Conservation (phyloP, 2,329 filamentous ascomycete genomes). For the Aphanoascus verrucosus region DNA sequence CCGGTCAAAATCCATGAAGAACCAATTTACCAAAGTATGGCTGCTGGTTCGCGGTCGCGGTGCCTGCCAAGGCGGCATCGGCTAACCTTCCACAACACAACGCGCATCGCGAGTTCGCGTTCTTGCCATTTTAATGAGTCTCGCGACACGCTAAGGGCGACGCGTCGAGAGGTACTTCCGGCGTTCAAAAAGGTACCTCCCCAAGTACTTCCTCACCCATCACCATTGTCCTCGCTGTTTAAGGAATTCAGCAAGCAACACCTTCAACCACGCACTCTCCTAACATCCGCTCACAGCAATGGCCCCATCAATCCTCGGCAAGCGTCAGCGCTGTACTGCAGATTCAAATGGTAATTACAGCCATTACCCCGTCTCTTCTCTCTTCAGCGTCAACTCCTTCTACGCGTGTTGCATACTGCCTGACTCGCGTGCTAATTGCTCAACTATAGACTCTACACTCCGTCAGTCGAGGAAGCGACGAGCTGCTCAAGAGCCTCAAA, state of each 20-base stretch:
- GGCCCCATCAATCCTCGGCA: constrained; percentile 27
- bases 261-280: constrained; percentile 19
- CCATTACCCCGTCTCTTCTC: constrained; percentile 2
- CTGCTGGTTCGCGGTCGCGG: neutral
- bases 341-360: constrained; percentile 32
- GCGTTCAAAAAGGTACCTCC: constrained; percentile 18
- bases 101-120: constrained; percentile 16
- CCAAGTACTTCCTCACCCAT: constrained; percentile 11
- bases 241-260: constrained; percentile 15
- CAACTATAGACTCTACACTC: constrained; percentile 22
- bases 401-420: constrained; percentile 8
- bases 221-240: constrained; percentile 20
- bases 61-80: constrained; percentile 13
- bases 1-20: neutral
- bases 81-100: constrained; percentile 13
- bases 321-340: constrained; percentile 16
- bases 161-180: constrained; percentile 15
- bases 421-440: constrained; percentile 16
- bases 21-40: neutral
- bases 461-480: constrained; percentile 39
- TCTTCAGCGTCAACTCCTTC: constrained; percentile 14
- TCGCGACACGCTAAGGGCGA: constrained; percentile 12
- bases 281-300: constrained; percentile 25
- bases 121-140: constrained; percentile 15
- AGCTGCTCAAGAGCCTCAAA: constrained; percentile 35